These are phyloP conservation scores for Crithidia expoeki DNA, from an alignment of 208 protist species.

Conservation along the genomic window DNA sequence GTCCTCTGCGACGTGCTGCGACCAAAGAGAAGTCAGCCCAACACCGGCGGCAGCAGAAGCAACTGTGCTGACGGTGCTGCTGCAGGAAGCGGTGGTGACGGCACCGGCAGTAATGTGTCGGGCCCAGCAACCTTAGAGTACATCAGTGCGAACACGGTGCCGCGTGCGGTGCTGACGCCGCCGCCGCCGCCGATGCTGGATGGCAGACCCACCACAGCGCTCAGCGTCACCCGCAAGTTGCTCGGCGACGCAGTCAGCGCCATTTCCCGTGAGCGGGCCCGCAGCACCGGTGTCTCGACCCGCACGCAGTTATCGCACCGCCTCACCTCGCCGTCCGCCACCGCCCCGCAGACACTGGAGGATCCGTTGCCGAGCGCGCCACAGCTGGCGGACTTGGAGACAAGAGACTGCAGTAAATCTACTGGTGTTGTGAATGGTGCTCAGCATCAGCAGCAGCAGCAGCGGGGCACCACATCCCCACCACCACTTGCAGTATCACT, in stretches of 20 bases:
- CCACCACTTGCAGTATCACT: not conserved
- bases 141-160: constrained; percentile 6
- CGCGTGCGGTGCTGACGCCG: constrained; percentile 9
- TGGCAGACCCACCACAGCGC: constrained; percentile 12
- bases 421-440: not conserved
- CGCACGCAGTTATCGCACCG: constrained; percentile 2
- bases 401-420: not conserved
- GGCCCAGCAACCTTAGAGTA: not conserved
- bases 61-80: not conserved
- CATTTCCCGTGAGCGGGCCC: constrained; percentile 25
- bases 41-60: not conserved
- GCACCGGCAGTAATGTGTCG: not conserved
- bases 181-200: constrained; percentile 16
- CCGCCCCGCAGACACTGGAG: not conserved
- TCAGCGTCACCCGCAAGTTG: constrained; percentile 25
- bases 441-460: not conserved
- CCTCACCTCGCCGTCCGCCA: constrained; percentile 3
- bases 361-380: not conserved
- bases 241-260: constrained; percentile 29
- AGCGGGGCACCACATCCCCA: not conserved
- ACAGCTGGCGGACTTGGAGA: not conserved
- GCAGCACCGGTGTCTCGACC: constrained; percentile 6
- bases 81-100: not conserved
- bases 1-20: constrained; percentile 23
- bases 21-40: not conserved